A percentile compares a stretch with the other conserved stretches of the same genome.
These are phyloP conservation scores for Globisporangium polare DNA, from an alignment of 352 stramenopile species.

Conservation along the genomic window DNA sequence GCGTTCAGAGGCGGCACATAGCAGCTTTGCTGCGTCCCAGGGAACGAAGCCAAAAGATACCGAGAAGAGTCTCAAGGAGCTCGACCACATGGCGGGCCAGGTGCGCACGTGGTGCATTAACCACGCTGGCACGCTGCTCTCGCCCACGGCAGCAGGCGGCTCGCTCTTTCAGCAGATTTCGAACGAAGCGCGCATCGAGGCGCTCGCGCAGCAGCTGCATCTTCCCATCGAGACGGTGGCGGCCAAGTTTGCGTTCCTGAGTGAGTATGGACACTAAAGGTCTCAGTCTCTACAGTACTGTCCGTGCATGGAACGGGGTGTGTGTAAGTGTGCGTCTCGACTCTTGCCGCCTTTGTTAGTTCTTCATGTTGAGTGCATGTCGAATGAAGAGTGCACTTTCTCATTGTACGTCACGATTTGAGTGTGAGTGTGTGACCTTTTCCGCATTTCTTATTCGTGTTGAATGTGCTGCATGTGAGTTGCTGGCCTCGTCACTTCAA, in stretches of 20 bases:
- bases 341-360: neutral
- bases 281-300: neutral
- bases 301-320: neutral
- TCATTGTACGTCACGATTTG: neutral
- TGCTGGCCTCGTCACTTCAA: neutral
- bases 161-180: constrained; percentile 24
- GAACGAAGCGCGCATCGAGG: constrained; percentile 29
- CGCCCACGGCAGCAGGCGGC: constrained; percentile 13
- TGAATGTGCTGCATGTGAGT: neutral
- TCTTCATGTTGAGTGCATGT: neutral
- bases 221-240: constrained; percentile 49
- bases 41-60: constrained; percentile 12
- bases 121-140: constrained; percentile 35
- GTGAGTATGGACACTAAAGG: constrained; percentile 24
- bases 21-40: neutral
- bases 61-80: constrained; percentile 30
- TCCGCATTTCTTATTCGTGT: neutral
- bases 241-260: constrained; percentile 53
- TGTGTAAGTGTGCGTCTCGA: neutral
- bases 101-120: constrained; percentile 53
- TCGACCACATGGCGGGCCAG: constrained; percentile 45
- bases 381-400: neutral
- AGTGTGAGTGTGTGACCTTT: neutral
- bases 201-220: constrained; percentile 43
- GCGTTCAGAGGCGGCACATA: constrained; percentile 16